Base-by-base conservation (phyloP, 2,329 filamentous ascomycete species). In the Furcasterigmium furcatum region DNA sequence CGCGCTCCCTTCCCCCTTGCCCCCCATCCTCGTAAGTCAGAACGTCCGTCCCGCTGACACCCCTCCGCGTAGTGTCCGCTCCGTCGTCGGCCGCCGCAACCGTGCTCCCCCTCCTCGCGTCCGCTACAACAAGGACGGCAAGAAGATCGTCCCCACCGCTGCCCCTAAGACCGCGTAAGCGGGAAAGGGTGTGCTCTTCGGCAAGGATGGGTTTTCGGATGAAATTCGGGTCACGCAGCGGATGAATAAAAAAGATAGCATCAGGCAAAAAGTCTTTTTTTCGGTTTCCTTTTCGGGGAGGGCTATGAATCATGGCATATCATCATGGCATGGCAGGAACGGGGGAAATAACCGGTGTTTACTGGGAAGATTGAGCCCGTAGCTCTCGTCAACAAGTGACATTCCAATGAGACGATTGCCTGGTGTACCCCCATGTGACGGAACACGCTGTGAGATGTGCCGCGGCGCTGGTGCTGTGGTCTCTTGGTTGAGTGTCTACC, bases 121-220 rank as follows among this genome's bases (percentile, higher is more conserved):
- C 67, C 84, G 94, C 67, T 99, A 95, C 90, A 99, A 99, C 88
- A 96, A 97, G 87, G 94, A 99, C 71, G 92, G 49, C 82, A 99
- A 99, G 91, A 99, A 99, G 88, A 85, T 99, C 72, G 87, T 85
- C 73, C 91, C 92, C 60, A 87, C 87, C 69, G 85, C 90, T 76
- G 78, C 79, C 60, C 79, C 81, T 66, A 89, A 88, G 79, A 77
- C 78, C 18, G 10, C 32, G 36, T 24, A 41, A 41, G 24, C n/a
- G n/a, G n/a, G n/a, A n/a, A n/a, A n/a, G 16, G 19, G 22, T 29
- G 24, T 9, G 14, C 19, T 34, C 34, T 16, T 36, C 32, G 10
- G 20, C 22, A 24, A 14, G 12, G 19, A n/a, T n/a, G 19, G 22
- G 34, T 43, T 30, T 36, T 38, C 32, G 30, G 41, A 12, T 27